Percentiles rank a stretch among this genome's conserved stretches.
Evolutionary conservation across 306 rosid genomes (phyloP).

Genomic region (Acacia crassicarpa): DNA sequence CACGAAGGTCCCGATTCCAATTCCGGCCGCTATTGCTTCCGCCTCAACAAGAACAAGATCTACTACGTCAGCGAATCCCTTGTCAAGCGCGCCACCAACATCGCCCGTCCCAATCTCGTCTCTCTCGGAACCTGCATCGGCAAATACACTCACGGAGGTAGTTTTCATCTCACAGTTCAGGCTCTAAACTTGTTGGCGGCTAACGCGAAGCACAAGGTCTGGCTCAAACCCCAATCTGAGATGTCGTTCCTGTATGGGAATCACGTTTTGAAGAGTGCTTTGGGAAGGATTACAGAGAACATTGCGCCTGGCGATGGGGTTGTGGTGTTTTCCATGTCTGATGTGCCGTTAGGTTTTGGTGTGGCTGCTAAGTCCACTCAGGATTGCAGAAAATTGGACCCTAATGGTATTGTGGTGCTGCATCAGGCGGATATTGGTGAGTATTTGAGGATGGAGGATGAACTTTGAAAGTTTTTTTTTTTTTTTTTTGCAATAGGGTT

Average conservation of each 20-base stretch:
- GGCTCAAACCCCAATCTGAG: slow-evolving; percentile 90
- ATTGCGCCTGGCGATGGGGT: slow-evolving; percentile 83
- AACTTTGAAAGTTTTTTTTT: slow-evolving; percentile 53
- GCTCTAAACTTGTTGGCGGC: slow-evolving; percentile 60
- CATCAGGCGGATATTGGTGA: slow-evolving; percentile 93
- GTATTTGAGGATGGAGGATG: slow-evolving; percentile 94
- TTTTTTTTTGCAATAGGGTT: background rate
- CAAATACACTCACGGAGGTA: slow-evolving; percentile 84
- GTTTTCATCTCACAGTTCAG: slow-evolving; percentile 76
- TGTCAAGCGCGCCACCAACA: slow-evolving; percentile 83
- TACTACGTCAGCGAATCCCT: slow-evolving; percentile 78
- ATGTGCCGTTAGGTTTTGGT: slow-evolving; percentile 88
- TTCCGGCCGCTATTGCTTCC: slow-evolving; percentile 89
- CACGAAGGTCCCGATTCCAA: slow-evolving; percentile 78
- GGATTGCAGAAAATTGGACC: slow-evolving; percentile 95
- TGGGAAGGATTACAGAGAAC: slow-evolving; percentile 84
- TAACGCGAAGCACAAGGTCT: slow-evolving; percentile 88
- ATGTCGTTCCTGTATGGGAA: slow-evolving; percentile 84
- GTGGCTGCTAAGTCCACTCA: slow-evolving; percentile 83
- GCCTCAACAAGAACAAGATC: slow-evolving; percentile 79
- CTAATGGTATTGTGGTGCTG: slow-evolving; percentile 79
- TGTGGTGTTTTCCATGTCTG: slow-evolving; percentile 86
- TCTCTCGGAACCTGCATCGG: slow-evolving; percentile 88
- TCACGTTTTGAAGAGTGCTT: slow-evolving; percentile 81
- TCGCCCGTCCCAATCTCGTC: slow-evolving; percentile 62